Evolutionary conservation across 2,329 filamentous ascomycete genomes (phyloP), one percentile per base, ranked within the genome.

Genomic region (Microascus cirrosus): DNA sequence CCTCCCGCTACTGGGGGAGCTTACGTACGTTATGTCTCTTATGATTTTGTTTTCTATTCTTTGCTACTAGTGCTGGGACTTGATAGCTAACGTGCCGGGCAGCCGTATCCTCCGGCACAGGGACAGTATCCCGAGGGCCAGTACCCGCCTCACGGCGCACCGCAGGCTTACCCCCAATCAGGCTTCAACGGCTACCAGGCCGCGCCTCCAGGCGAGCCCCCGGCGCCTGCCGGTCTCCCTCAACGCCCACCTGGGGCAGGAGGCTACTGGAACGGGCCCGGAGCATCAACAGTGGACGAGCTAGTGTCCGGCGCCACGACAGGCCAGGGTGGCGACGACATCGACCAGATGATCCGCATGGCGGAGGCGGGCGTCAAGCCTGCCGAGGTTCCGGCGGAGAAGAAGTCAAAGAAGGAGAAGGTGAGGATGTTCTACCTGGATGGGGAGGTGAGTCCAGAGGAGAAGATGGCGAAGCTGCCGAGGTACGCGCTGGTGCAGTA

Each of bases 381-480:
- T 58, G 65, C 68, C 18, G 66, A 70, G 22, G 72, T 71, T 3
- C 69, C 69, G 1, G 75, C 72, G 55, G 85, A 87, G 69, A 87
- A 85, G 74, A 83, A 83, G 66, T 71, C 72, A 20, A 86, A 87
- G 78, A 87, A 87, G 70, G 78, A 83, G 60, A 87, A 85, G 70
- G 81, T 77, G 61, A 82, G 82, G 69, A 85, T 96, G 81, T 78
- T 95, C 34, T 96, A 94, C 74, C 85, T 85, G 61, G 89, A 95
- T 68, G 84, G 87, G 56, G 85, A 87, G 59, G 75, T 85, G 66
- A 94, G 89, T 66, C 89, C 90, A 1, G 92, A 96, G 74, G 92
- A 96, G 78, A 90, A 86, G 73, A 91, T 95, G 89, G 87, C 90
- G 32, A 74, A 76, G 67, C 75, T 94, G 74, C 78, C 87, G 61